Base-by-base conservation (phyloP, 345 rosid species). In the Limnanthes douglasii region DNA sequence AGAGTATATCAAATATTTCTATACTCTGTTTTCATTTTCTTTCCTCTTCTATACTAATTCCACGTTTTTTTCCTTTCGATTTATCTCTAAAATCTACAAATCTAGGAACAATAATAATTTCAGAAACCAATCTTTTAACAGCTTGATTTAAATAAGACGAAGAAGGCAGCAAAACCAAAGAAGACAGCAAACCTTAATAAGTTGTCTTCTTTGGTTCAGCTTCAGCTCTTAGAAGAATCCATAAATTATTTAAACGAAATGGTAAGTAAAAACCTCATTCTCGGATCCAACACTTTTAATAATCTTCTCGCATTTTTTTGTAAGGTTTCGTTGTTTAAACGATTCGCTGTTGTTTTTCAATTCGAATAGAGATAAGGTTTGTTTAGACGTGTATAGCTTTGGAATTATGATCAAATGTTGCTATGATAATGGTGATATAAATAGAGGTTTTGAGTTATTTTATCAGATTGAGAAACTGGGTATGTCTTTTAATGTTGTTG, bases 321-420 rank as follows among this genome's bases (percentile, higher is more conserved):
- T 65, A 28, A 48, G 54, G 13, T 68, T 67, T 3, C 25, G 36
- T 19, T 46, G 39, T 21, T 70, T 77, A 34, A 57, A 62, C 22
- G 46, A 59, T 37, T 60, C 66, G 11, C 70, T 64, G 69, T 25
- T 39, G 6, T 25, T 72, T 56, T 81, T 72, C 43, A 43, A 37
- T 12, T 48, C 59, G 34, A 48, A 21, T 5, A 66, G 52, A 30
- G 53, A 19, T 2, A 53, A 17, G 49, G 68, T 68, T 21, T 17
- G 34, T 9, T 33, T 62, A 20, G 94, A 86, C 54, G 59, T 41
- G 16, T 69, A 73, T 33, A 86, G 78, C 46, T 75, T 64, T 33
- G 81, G 86, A 50, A 78, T 86, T 9, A 56, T 68, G 61, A 70
- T 68, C 7, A 86, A 86, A 59, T 75, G 81, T 15, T 73, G 73